These are phyloP conservation scores for Hyaloscypha variabilis DNA, from an alignment of 495 filamentous ascomycete species.

Conservation along the genomic window DNA sequence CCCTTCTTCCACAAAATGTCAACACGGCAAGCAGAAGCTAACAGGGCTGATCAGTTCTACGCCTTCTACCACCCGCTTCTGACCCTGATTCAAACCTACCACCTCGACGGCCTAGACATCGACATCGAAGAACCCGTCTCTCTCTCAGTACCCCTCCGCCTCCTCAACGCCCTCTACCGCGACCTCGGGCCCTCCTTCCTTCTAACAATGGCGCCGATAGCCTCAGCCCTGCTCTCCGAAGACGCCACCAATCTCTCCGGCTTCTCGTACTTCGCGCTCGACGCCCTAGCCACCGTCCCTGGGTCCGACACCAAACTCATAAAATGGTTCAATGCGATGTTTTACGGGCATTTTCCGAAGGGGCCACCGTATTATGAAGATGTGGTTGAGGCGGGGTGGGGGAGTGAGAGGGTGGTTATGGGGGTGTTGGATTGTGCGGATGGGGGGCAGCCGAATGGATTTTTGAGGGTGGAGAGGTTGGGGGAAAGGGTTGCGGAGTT, in stretches of 20 bases:
- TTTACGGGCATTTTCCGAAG: slow-evolving; percentile 45
- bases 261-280: slow-evolving; percentile 43
- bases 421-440: slow-evolving; percentile 41
- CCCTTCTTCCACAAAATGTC: too few species aligned
- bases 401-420: slow-evolving; percentile 39
- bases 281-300: slow-evolving; percentile 32
- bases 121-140: slow-evolving; percentile 44
- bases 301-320: slow-evolving; percentile 31
- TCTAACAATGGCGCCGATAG: slow-evolving; percentile 46
- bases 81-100: slow-evolving; percentile 28
- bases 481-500: slow-evolving; percentile 29
- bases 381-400: slow-evolving; percentile 43
- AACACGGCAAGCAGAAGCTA: neutral
- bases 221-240: slow-evolving; percentile 38
- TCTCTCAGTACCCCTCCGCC: slow-evolving; percentile 33
- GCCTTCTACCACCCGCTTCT: slow-evolving; percentile 42
- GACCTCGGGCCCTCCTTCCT: slow-evolving; percentile 46
- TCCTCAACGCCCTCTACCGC: slow-evolving; percentile 39
- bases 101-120: slow-evolving; percentile 31
- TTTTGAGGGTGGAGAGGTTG: slow-evolving; percentile 30
- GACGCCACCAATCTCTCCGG: slow-evolving; percentile 38
- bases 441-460: slow-evolving; percentile 38
- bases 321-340: slow-evolving; percentile 47
- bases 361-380: slow-evolving; percentile 38
- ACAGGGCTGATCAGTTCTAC: slow-evolving; percentile 35